Conservation (phyloP, 768 basidiomycete species). For the Gautieria morchelliformis region DNA sequence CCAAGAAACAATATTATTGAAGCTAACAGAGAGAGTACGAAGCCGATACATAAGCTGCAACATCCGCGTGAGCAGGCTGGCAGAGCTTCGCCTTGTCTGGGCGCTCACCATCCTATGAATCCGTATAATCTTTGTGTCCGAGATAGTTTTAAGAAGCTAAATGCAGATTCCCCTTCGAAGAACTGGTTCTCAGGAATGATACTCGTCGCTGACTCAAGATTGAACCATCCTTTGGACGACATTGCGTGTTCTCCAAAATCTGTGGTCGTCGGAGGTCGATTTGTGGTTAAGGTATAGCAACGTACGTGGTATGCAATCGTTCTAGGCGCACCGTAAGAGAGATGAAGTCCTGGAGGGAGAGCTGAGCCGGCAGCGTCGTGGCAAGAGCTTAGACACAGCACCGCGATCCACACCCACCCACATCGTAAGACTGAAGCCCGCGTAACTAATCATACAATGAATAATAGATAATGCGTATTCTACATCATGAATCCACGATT, state of each 20-base stretch:
- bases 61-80: background rate
- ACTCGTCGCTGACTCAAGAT: slow-evolving; percentile 59
- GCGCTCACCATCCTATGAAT: slow-evolving; percentile 67
- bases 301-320: background rate
- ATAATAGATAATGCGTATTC: background rate
- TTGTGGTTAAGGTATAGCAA: background rate
- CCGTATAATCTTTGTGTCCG: slow-evolving; percentile 79
- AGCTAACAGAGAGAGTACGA: slow-evolving; percentile 73
- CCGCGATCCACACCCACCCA: background rate
- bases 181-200: slow-evolving; percentile 69
- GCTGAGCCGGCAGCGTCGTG: background rate
- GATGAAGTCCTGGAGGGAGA: background rate
- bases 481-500: background rate
- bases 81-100: background rate
- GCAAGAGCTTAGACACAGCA: background rate
- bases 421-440: background rate
- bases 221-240: slow-evolving; percentile 67
- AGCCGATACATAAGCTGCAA: slow-evolving; percentile 60
- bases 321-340: background rate
- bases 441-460: background rate
- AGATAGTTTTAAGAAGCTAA: slow-evolving; percentile 68
- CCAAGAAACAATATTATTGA: slow-evolving; percentile 70
- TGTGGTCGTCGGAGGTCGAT: background rate
- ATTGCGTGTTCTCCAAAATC: background rate
- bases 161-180: slow-evolving; percentile 87